Percentiles rank a stretch among this genome's conserved stretches.
These are phyloP conservation scores for Ramichloridium luteum DNA, from an alignment of 2,329 filamentous ascomycete genomes.

Conservation along the genomic window DNA sequence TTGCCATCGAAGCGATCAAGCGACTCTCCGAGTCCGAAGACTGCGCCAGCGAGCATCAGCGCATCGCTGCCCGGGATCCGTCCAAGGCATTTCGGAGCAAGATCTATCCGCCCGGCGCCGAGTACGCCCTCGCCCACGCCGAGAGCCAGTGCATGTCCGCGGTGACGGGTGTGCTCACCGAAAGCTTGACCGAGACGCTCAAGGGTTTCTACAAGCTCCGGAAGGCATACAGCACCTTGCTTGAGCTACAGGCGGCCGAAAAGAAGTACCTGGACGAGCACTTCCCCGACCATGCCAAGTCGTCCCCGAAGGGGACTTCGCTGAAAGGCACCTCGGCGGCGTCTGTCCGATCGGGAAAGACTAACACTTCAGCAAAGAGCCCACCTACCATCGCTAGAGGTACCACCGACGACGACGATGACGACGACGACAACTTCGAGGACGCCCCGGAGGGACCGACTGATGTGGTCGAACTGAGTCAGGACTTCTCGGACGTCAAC, in stretches of 20 bases:
- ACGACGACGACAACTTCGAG: conserved; percentile 41
- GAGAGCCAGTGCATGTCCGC: conserved; percentile 83
- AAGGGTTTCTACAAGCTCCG: conserved; percentile 86
- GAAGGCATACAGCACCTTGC: conserved; percentile 74
- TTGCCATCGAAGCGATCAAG: conserved; percentile 72
- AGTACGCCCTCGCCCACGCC: conserved; percentile 74
- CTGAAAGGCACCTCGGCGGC: conserved; percentile 1
- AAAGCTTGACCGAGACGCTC: conserved; percentile 59
- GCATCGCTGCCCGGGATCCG: conserved; percentile 50
- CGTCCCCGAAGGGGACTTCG: conserved; percentile 2
- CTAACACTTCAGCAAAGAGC: conserved; percentile 1
- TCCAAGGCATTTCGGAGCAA: conserved; percentile 40
- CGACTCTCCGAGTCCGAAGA: conserved; percentile 65
- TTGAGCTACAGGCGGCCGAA: conserved; percentile 66
- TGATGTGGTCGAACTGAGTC: conserved; percentile 14
- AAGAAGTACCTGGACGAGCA: conserved; percentile 41
- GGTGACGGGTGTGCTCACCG: conserved; percentile 78
- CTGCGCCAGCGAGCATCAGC: conserved; percentile 62
- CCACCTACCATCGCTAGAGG: neutral
- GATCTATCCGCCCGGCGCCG: conserved; percentile 72
- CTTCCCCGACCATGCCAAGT: conserved; percentile 5
- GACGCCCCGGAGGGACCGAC: conserved; percentile 42
- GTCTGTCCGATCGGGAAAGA: neutral
- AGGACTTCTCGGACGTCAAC: neutral
- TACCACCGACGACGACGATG: conserved; percentile 19